phyloP scores from a whole-genome alignment of 2,329 filamentous ascomycete species.

The Trichoderma oligosporum region DNA sequence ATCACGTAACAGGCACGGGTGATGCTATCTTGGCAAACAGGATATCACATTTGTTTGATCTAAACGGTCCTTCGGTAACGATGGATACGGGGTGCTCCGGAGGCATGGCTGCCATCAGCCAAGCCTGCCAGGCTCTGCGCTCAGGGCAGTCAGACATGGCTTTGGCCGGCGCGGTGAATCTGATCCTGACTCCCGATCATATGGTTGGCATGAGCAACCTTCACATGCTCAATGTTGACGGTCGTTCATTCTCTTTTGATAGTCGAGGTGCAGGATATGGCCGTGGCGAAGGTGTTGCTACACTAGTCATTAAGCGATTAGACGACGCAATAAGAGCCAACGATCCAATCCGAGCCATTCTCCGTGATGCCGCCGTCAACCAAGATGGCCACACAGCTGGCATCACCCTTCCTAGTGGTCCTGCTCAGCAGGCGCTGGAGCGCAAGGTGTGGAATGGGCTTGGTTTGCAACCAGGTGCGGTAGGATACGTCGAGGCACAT shows the following conservation, averaged over 20 bases:
- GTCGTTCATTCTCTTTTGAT: constrained; percentile 27
- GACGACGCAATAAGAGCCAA: constrained; percentile 47
- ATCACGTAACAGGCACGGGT: not conserved
- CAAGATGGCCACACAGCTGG: constrained; percentile 40
- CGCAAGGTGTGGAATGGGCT: constrained; percentile 29
- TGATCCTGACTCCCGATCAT: not conserved
- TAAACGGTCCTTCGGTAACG: constrained; percentile 49
- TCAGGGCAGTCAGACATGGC: not conserved
- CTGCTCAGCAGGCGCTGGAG: constrained; percentile 33
- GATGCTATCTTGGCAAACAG: constrained; percentile 50
- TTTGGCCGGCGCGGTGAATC: not conserved
- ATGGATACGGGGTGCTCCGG: constrained; percentile 50
- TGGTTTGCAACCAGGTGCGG: constrained; percentile 24
- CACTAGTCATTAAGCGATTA: constrained; percentile 51
- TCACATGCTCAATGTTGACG: not conserved
- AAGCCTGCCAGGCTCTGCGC: constrained; percentile 44
- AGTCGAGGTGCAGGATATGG: constrained; percentile 46
- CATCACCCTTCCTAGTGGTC: constrained; percentile 39
- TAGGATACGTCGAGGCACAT: constrained; percentile 27
- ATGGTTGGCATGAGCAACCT: not conserved
- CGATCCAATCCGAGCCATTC: constrained; percentile 45
- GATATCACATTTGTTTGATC: constrained; percentile 52
- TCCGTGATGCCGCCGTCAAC: constrained; percentile 26
- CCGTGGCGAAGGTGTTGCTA: constrained; percentile 52
- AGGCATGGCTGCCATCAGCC: constrained; percentile 44